Conservation (phyloP, 2,329 filamentous ascomycete genomes). For the Pseudogymnoascus sp. region DNA sequence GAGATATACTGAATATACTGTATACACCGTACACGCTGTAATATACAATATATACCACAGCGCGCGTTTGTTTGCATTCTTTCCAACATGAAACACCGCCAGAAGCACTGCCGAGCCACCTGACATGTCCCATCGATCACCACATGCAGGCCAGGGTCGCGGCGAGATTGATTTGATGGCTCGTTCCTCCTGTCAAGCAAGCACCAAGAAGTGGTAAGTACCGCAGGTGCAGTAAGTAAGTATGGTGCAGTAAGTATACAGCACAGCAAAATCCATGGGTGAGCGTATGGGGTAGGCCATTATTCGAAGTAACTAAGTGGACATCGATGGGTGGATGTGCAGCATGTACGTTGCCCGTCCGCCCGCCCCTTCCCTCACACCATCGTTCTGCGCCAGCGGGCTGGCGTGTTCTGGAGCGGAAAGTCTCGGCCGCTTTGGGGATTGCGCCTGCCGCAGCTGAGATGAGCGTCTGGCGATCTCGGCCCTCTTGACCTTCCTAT, state of each 20-base stretch:
- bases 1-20: background rate
- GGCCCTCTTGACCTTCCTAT: background rate
- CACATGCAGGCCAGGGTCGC: background rate
- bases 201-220: background rate
- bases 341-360: background rate
- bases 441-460: background rate
- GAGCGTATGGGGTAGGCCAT: background rate
- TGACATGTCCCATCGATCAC: constrained; percentile 4
- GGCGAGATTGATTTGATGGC: background rate
- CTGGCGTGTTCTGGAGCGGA: background rate
- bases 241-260: background rate
- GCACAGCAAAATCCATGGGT: background rate
- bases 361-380: background rate
- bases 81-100: background rate
- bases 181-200: background rate
- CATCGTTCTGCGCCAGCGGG: background rate
- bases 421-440: background rate
- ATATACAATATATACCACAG: background rate
- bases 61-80: background rate
- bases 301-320: background rate
- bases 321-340: background rate
- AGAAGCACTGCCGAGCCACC: constrained; percentile 2
- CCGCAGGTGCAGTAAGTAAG: background rate
- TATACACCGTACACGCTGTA: background rate
- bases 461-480: background rate